Evolutionary conservation across 495 filamentous ascomycete species (phyloP), one percentile per base, ranked within the genome.

Genomic region (Ascobolus immersus): DNA sequence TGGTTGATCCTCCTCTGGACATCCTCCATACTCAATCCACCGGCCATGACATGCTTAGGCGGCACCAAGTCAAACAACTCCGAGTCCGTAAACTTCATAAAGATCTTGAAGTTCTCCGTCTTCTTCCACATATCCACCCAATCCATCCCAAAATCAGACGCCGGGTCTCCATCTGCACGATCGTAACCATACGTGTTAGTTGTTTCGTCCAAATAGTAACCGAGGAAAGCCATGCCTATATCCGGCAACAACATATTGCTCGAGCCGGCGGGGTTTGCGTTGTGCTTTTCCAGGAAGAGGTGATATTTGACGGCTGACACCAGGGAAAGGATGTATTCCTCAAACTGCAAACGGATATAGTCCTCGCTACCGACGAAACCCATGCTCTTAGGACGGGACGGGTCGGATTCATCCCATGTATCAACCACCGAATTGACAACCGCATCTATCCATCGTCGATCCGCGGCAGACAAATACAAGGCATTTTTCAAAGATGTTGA

Each of bases 351-450:
- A 13, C 86, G 68, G 45, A 96, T 94, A 50, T 93, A 94, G 48
- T 94, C 89, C 56, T 96, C 86, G 38, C 82, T 92, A 33, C 86
- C 86, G 43, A 79, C 73, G 48, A 92, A 96, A 12, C 82, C 84
- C 59, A 90, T 73, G 5, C 80, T 91, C 43, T 81, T 91, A 11
- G 86, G 86, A 26, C 75, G 67, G 32, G 69, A 61, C 5, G 86
- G 86, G 52, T 94, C 81, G 4, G 67, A 21, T 23, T 90, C 78
- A 53, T 94, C 84, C 86, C 86, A 96, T 1, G 82, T 92, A 37
- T 93, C 82, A 44, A 79, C 77, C 21, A 96, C 77, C 27, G 79
- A 74, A 49, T 89, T 78, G 6, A 80, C 81, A 26, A 96, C 63
- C 42, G 82, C 79, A 52, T 96, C 86, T 39, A 94, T 92, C 84